phyloP scores from a whole-genome alignment of 768 basidiomycete genomes.

The Trametopsis cervina region DNA sequence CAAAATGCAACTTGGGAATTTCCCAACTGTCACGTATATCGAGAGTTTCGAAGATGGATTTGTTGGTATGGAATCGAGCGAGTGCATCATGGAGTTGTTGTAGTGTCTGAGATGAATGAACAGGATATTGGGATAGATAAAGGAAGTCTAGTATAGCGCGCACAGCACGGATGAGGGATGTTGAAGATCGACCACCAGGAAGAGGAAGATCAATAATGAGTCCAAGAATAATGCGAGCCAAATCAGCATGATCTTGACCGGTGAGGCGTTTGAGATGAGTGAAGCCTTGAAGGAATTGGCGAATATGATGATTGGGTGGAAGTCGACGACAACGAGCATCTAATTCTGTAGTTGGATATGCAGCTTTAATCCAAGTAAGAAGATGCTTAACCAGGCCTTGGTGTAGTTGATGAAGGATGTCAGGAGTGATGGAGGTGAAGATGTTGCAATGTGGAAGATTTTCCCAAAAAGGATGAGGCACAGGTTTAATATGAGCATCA shows the following conservation, averaged over 20 bases:
- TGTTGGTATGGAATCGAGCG: conserved; percentile 30
- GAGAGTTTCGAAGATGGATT: conserved; percentile 29
- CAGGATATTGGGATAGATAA: conserved; percentile 25
- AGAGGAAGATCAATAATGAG: not conserved
- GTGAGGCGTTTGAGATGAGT: conserved; percentile 12
- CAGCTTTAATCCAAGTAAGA: not conserved
- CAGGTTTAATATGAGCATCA: conserved; percentile 15
- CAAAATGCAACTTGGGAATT: conserved; percentile 36
- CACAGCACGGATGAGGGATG: conserved; percentile 9
- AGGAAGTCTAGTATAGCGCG: conserved; percentile 21
- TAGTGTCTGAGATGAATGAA: conserved; percentile 26
- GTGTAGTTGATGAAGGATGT: conserved; percentile 9
- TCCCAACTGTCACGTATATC: conserved; percentile 30
- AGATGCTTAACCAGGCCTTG: conserved; percentile 6
- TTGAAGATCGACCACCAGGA: not conserved
- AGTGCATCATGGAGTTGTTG: conserved; percentile 22
- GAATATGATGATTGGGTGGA: conserved; percentile 18
- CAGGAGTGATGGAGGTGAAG: conserved; percentile 10
- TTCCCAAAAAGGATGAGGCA: conserved; percentile 11
- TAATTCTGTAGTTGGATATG: not conserved
- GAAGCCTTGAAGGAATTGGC: conserved; percentile 20
- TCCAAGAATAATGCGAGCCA: not conserved
- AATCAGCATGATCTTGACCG: conserved; percentile 18
- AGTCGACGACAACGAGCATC: conserved; percentile 11
- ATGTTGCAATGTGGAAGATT: conserved; percentile 8